These are phyloP conservation scores for Auricularia sp. DNA, from an alignment of 768 basidiomycete genomes.

Conservation along the genomic window DNA sequence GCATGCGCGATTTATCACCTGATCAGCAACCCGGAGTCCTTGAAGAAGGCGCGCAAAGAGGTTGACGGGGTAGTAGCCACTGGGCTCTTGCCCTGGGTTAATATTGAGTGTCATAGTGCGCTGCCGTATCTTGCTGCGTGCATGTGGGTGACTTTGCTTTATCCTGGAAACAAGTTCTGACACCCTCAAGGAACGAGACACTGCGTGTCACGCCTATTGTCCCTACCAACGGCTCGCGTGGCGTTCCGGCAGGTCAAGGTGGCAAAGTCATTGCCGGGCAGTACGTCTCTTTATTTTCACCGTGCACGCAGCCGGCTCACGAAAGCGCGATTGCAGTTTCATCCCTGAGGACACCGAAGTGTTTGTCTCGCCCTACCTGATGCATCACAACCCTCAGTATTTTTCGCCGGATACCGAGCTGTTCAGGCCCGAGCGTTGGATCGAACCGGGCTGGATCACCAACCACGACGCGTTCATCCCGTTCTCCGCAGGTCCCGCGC, in stretches of 20 bases:
- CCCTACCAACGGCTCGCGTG: conserved; percentile 37
- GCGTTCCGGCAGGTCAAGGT: conserved; percentile 23
- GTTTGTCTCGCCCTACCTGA: conserved; percentile 32
- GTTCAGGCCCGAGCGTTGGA: conserved; percentile 23
- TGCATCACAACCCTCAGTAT: conserved; percentile 37
- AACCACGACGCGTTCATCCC: conserved; percentile 32
- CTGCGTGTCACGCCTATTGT: conserved; percentile 41
- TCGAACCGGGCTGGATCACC: conserved; percentile 7
- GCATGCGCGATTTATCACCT: conserved; percentile 16
- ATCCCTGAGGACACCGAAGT: conserved; percentile 35
- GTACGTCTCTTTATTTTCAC: conserved; percentile 18
- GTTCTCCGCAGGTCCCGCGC: conserved; percentile 38
- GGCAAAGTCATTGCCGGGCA: conserved; percentile 30
- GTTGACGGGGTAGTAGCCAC: conserved; percentile 4
- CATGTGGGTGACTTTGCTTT: neutral
- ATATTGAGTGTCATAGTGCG: neutral
- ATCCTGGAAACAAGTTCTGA: neutral
- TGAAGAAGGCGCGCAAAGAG: conserved; percentile 6
- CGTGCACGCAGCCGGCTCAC: neutral
- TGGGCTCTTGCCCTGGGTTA: neutral
- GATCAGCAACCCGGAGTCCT: conserved; percentile 3
- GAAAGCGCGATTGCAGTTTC: conserved; percentile 24
- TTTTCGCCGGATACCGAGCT: conserved; percentile 35
- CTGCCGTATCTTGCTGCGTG: conserved; percentile 4
- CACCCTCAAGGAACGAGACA: conserved; percentile 33